phyloP scores from a whole-genome alignment of 169 alveolate genomes.

The Plasmodium chabaudi region DNA sequence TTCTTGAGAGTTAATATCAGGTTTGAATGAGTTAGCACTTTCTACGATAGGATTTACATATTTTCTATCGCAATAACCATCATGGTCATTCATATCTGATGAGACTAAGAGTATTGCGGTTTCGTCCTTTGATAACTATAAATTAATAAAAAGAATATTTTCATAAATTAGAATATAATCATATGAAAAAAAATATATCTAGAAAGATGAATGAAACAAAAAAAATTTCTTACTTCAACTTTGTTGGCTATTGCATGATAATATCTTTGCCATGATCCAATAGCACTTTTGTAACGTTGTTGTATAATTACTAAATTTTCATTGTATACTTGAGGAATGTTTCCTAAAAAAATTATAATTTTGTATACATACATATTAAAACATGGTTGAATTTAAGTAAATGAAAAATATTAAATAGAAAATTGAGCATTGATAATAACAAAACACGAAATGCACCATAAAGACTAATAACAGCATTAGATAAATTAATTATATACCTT shows the following conservation, averaged over 20 bases:
- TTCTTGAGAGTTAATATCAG: conserved; percentile 51
- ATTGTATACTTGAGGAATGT: conserved; percentile 32
- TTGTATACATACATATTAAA: background rate
- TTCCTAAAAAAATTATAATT: conserved; percentile 3
- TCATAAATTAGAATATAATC: background rate
- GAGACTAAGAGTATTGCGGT: conserved; percentile 35
- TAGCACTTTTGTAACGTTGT: background rate
- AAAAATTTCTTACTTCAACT: conserved; percentile 15
- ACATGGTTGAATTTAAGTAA: background rate
- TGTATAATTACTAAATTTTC: conserved; percentile 25
- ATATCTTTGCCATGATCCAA: conserved; percentile 49
- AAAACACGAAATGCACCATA: background rate
- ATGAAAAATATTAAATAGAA: no score
- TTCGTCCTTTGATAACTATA: conserved; percentile 20
- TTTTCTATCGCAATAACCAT: background rate
- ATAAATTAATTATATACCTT: conserved; percentile 34
- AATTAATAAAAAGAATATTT: background rate
- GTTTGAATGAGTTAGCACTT: conserved; percentile 37
- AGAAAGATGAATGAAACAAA: conserved; percentile 2
- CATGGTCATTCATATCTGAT: conserved; percentile 41
- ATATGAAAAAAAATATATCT: background rate
- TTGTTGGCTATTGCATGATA: conserved; percentile 48
- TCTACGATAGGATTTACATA: conserved; percentile 27
- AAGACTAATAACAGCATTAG: background rate
- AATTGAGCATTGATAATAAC: background rate